Evolutionary conservation across 495 filamentous ascomycete genomes (phyloP), one percentile per base, ranked within the genome.

Genomic region (Neurospora sp.): DNA sequence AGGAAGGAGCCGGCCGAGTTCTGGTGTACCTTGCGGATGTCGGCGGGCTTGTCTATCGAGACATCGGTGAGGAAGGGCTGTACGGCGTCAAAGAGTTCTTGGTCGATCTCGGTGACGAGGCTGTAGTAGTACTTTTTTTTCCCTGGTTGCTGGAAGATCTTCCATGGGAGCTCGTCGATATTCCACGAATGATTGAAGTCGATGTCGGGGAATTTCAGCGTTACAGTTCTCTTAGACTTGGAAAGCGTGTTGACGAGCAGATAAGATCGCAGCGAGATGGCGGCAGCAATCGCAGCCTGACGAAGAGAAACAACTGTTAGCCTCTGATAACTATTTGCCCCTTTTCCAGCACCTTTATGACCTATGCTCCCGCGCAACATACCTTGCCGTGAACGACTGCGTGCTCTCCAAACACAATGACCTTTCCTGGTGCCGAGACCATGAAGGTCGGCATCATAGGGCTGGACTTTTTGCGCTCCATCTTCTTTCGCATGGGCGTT

Each of bases 321-420:
- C 39, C 40, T 40, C 42, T 73, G 74, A 9, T 7, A 5, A 14
- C 9, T 6, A 41, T 45, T 39, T 20, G 40, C 42, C 59, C 71
- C 65, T 65, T 42, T 59, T 27, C 42, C 20, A 37, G 27, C 53
- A 31, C 2, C 22, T 14, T 8, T 35, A 31, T 4, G 31, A 65
- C 1, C 14, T 37, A 0, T 9, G 31, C 22, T 9, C 44, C 18
- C 39, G 4, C 31, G 7, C 18, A 20, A 71, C 77, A 72, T 77
- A 91, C 90, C 86, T 97, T 97, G 78, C 96, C 96, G 78, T 99
- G 88, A 10, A 99, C 96, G 3, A 97, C 96, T 12, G 96, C 93
- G 84, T 99, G 96, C 80, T 99, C 96, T 71, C 96, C 96, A 81
- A 92, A 97, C 20, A 97, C 93, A 79, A 99, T 98, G 77, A 97